Conservation (phyloP, 2,329 filamentous ascomycete species). For the Thelonectria blattea region DNA sequence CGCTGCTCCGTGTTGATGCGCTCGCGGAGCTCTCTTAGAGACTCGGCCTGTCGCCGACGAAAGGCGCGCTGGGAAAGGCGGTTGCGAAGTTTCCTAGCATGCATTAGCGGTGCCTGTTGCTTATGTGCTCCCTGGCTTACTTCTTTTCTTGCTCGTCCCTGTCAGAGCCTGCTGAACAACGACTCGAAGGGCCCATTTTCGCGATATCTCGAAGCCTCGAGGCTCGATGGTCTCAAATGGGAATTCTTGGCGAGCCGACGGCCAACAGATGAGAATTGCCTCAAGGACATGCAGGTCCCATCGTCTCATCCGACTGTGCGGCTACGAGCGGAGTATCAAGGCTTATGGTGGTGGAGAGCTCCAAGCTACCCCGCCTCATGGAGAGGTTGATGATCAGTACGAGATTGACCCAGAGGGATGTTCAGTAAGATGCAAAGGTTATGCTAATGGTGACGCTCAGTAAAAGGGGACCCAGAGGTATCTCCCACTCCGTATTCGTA, state of each 20-base stretch:
- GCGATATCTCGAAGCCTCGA: neutral
- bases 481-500: neutral
- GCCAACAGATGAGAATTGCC: neutral
- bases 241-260: neutral
- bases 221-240: neutral
- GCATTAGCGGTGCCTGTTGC: neutral
- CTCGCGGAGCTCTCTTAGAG: constrained; percentile 35
- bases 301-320: too few species aligned
- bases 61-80: constrained; percentile 42
- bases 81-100: constrained; percentile 40
- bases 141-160: constrained; percentile 26
- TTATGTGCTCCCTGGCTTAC: neutral
- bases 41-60: constrained; percentile 40
- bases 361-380: too few species aligned
- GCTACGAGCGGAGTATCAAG: neutral
- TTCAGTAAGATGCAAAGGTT: too few species aligned
- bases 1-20: constrained; percentile 32
- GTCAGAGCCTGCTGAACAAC: neutral
- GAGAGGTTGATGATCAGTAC: too few species aligned
- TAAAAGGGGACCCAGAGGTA: too few species aligned
- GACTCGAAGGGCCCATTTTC: neutral
- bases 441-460: too few species aligned
- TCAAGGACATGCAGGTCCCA: neutral
- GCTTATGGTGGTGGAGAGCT: neutral
- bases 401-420: too few species aligned